These are phyloP conservation scores for Leccinellum rugosiceps DNA, from an alignment of 768 basidiomycete genomes.

Conservation along the genomic window DNA sequence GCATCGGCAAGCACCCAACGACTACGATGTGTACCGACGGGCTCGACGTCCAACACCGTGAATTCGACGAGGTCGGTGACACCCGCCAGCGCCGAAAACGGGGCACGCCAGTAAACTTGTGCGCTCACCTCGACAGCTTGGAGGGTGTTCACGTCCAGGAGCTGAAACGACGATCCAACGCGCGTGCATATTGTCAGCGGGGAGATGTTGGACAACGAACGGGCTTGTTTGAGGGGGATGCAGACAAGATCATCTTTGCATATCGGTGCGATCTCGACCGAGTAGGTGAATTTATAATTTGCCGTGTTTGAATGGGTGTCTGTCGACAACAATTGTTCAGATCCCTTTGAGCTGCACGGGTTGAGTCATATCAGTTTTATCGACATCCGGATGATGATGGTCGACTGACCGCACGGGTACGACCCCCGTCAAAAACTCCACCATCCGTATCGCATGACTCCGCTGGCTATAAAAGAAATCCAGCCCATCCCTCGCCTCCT, in stretches of 20 bases:
- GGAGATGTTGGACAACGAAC: conserved; percentile 80
- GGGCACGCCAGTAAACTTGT: conserved; percentile 84
- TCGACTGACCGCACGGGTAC: conserved; percentile 77
- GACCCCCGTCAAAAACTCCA: conserved; percentile 84
- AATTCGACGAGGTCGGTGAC: conserved; percentile 90
- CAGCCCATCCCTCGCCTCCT: conserved; percentile 90
- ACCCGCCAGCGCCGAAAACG: conserved; percentile 81
- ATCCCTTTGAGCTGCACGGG: conserved; percentile 71
- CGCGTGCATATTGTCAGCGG: conserved; percentile 87
- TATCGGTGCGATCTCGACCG: conserved; percentile 93
- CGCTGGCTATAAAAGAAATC: conserved; percentile 95
- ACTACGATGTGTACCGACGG: conserved; percentile 62
- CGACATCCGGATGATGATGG: background rate
- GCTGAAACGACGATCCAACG: conserved; percentile 87
- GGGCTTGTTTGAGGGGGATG: conserved; percentile 79
- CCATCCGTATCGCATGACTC: conserved; percentile 94
- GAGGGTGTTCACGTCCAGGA: conserved; percentile 86
- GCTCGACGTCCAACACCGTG: conserved; percentile 91
- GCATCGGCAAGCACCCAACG: conserved; percentile 85
- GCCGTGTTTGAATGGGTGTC: conserved; percentile 92
- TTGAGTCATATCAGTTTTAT: background rate
- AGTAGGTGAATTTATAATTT: conserved; percentile 97
- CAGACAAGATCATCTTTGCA: conserved; percentile 98
- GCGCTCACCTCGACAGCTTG: conserved; percentile 78
- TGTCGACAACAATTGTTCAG: conserved; percentile 90